phyloP scores from a whole-genome alignment of 2,329 filamentous ascomycete species.

The Chalaropsis thielavioides region DNA sequence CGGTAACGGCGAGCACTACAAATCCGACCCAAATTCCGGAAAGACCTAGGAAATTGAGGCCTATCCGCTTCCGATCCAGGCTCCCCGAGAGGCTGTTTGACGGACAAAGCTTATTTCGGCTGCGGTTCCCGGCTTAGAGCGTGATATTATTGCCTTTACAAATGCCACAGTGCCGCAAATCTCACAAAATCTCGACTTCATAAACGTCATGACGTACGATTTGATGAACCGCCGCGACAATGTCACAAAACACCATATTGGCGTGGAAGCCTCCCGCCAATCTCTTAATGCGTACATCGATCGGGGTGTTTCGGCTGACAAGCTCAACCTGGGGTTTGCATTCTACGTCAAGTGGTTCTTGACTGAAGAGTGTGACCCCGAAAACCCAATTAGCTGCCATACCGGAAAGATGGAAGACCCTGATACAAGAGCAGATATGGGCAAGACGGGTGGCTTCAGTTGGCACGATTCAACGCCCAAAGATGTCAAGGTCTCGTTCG shows the following conservation, averaged over 20 bases:
- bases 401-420: conserved; percentile 44
- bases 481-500: conserved; percentile 43
- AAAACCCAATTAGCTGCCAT: conserved; percentile 37
- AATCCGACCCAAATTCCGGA: conserved; percentile 42
- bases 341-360: conserved; percentile 54
- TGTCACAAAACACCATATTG: conserved; percentile 49
- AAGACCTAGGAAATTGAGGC: conserved; percentile 48
- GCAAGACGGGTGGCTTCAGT: conserved; percentile 44
- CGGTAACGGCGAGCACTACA: conserved; percentile 59
- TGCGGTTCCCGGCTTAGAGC: conserved; percentile 49
- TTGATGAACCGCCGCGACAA: conserved; percentile 55
- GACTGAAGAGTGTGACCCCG: conserved; percentile 31
- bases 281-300: conserved; percentile 45
- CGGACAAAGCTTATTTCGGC: conserved; percentile 46
- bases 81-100: conserved; percentile 44
- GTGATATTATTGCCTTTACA: conserved; percentile 56
- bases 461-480: conserved; percentile 41
- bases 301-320: conserved; percentile 35
- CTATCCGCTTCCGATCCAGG: conserved; percentile 46
- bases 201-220: conserved; percentile 59
- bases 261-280: conserved; percentile 39
- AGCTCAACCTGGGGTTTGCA: conserved; percentile 50
- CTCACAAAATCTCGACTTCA: conserved; percentile 44
- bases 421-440: conserved; percentile 40
- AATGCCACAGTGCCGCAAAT: conserved; percentile 43